A percentile compares a stretch with the other conserved stretches of the same genome.
phyloP scores from a whole-genome alignment of 768 basidiomycete genomes.

The Lactarius hengduanensis region DNA sequence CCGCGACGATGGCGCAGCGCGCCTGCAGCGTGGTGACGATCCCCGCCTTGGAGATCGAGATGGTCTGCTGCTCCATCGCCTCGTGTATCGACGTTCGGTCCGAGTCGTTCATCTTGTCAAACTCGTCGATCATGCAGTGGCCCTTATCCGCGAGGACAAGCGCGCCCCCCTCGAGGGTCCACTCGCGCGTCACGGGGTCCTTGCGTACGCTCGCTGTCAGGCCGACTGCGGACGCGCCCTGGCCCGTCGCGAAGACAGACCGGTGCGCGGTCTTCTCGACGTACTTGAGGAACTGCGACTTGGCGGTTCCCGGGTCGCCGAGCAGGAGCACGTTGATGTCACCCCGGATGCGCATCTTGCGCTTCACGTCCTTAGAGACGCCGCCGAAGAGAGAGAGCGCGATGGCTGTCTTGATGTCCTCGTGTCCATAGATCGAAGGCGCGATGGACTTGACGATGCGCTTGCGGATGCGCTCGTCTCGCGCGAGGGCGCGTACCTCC shows the following conservation, averaged over 20 bases:
- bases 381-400: conserved; percentile 95
- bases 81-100: conserved; percentile 99
- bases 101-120: conserved; percentile 99
- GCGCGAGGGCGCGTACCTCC: conserved; percentile 81
- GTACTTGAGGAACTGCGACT: conserved; percentile 98
- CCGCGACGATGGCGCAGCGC: conserved; percentile 95
- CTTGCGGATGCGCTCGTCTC: conserved; percentile 93
- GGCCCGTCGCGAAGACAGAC: conserved; percentile 97
- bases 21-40: conserved; percentile 98
- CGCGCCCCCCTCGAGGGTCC: conserved; percentile 98
- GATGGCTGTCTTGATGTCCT: conserved; percentile 97
- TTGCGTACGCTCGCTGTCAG: conserved; percentile 98
- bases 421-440: conserved; percentile 98
- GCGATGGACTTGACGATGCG: conserved; percentile 98
- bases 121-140: conserved; percentile 96
- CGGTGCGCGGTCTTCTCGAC: conserved; percentile 98
- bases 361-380: conserved; percentile 92
- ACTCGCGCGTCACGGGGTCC: conserved; percentile 95
- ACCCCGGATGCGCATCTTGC: conserved; percentile 93
- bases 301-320: conserved; percentile 98
- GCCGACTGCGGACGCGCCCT: conserved; percentile 98
- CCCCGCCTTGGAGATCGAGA: conserved; percentile 98
- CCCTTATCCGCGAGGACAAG: conserved; percentile 99
- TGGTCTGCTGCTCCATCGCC: conserved; percentile 99
- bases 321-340: conserved; percentile 97